Evolutionary conservation across 306 rosid genomes (phyloP).

Genomic region (Crotalaria pallida): DNA sequence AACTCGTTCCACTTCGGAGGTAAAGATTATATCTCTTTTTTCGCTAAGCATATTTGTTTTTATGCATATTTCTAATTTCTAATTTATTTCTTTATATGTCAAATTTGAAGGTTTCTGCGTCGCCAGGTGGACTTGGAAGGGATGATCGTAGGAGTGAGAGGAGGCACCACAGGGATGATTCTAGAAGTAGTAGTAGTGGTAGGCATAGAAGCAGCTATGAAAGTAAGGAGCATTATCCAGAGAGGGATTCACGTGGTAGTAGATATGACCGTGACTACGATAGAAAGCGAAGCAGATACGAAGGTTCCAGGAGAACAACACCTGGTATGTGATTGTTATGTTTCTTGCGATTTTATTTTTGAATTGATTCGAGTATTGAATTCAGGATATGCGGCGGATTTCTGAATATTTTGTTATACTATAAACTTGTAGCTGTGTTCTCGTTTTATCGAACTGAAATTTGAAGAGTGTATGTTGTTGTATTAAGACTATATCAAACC

Average conservation of each 20-base stretch:
- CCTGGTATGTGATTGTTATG: no score
- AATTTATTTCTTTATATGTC: no score
- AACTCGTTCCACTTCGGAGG: no score
- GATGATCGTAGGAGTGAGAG: constrained; percentile 49
- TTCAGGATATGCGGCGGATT: no score
- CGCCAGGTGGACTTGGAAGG: constrained; percentile 47
- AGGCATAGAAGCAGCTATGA: constrained; percentile 35
- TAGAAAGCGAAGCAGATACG: constrained; percentile 66
- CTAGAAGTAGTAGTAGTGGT: constrained; percentile 45
- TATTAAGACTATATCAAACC: no score
- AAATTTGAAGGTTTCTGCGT: constrained; percentile 45
- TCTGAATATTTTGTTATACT: no score
- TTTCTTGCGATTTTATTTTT: no score
- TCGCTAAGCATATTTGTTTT: neutral
- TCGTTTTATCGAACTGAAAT: no score
- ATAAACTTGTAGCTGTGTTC: no score
- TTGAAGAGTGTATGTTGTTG: no score
- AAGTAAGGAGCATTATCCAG: constrained; percentile 43
- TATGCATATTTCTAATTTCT: constrained; percentile 21
- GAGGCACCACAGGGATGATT: constrained; percentile 46
- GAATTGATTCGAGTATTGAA: no score
- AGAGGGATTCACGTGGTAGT: constrained; percentile 51
- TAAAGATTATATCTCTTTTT: no score
- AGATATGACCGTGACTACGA: constrained; percentile 52
- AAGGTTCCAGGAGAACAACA: constrained; percentile 70